Conservation (phyloP, 495 filamentous ascomycete species). For the Cercophora samala region DNA sequence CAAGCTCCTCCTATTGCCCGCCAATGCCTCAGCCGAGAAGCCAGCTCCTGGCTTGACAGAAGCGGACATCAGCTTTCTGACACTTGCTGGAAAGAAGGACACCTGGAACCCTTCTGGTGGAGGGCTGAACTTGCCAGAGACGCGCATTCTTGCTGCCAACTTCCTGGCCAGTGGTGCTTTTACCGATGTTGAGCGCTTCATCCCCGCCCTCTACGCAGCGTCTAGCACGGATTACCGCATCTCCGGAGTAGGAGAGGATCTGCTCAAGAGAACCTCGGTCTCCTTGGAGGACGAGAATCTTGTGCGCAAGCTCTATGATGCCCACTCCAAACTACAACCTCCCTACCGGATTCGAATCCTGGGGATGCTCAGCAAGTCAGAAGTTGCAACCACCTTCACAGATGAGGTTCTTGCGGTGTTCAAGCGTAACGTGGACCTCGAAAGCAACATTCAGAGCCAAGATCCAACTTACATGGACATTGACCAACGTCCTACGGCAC, state of each 20-base stretch:
- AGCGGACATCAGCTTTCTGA: constrained; percentile 73
- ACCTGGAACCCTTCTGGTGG: constrained; percentile 63
- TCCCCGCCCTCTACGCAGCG: constrained; percentile 80
- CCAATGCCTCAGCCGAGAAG: constrained; percentile 32
- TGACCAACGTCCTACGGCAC: constrained; percentile 32
- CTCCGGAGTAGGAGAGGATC: constrained; percentile 75
- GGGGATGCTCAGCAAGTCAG: constrained; percentile 71
- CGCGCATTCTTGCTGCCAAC: constrained; percentile 62
- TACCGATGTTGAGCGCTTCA: constrained; percentile 68
- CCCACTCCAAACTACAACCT: constrained; percentile 68
- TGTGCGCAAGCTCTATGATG: constrained; percentile 60
- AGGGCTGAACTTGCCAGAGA: constrained; percentile 63
- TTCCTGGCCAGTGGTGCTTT: constrained; percentile 86
- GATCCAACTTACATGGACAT: constrained; percentile 28
- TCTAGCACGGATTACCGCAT: constrained; percentile 78
- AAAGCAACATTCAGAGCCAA: not conserved
- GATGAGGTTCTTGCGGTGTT: constrained; percentile 50
- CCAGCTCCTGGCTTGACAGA: constrained; percentile 65
- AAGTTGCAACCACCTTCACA: constrained; percentile 59
- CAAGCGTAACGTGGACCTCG: constrained; percentile 7
- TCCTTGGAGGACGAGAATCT: constrained; percentile 67
- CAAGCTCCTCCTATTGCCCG: constrained; percentile 71
- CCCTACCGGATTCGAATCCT: constrained; percentile 75
- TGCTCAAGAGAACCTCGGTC: constrained; percentile 69
- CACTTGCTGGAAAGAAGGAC: constrained; percentile 57